Base-by-base conservation (phyloP, 805 yeast species). In the Lipomyces chichibuensis region DNA sequence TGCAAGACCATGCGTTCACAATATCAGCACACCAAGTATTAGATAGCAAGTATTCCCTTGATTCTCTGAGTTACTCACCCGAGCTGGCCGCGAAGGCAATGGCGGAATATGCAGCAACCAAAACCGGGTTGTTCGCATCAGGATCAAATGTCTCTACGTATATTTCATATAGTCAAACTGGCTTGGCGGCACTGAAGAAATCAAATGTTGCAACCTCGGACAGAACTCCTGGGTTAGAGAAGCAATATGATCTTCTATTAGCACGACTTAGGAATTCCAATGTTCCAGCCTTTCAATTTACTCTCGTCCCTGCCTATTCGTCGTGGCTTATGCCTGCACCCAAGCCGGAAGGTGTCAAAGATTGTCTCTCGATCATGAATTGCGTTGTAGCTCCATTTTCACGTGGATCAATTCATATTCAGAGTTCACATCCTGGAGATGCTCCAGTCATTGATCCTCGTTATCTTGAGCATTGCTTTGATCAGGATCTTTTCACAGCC, bases 1-100 rank as follows among this genome's bases (percentile, higher is more conserved):
- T 76, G 65, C 73, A 75, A 59, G 78, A 76, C 62, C 39, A 35
- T 11, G 39, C 39, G 2, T 35, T 35, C 39, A 35, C 39, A 11
- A 51, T 51, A 51, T 11, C 55, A 51, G 55, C 55, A 14, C 29
- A 51, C 55, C 55, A 51, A 23, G 55, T 51, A 6, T 51, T 27
- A 8, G 55, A 51, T 27, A 51, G 55, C 55, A 51, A 14, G 55
- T 6, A 51, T 51, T 51, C 55, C 14, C 55, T 51, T 23, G 55
- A 51, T 17, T 51, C 14, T 51, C 29, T 51, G 1, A 23, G 23
- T 51, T 1, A 11, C 1, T 23, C 25, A 23, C 55, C 55, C n/a
- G 29, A 51, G 55, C 17, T 51, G 7, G 55, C 29, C 17, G 55
- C 55, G 25, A 27, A 11, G 29, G 55, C 29, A 3, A 51, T 51